These are phyloP conservation scores for Parathielavia appendiculata DNA, from an alignment of 495 filamentous ascomycete species.

Conservation along the genomic window DNA sequence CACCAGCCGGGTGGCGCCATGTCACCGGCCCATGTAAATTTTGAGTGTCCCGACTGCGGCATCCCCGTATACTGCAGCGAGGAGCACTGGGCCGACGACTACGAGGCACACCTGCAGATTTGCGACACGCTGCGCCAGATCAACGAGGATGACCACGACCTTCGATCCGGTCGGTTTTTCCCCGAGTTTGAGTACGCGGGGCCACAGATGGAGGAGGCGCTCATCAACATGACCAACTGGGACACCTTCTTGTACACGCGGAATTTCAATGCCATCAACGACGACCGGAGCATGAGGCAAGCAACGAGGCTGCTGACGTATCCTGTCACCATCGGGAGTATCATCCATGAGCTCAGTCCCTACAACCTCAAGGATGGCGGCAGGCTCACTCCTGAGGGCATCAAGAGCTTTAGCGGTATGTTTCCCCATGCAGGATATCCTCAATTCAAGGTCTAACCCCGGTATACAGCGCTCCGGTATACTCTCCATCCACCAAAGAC, in stretches of 20 bases:
- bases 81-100: conserved; percentile 92
- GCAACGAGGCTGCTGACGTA: conserved; percentile 90
- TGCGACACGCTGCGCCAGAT: conserved; percentile 87
- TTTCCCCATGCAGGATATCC: conserved; percentile 7
- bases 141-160: conserved; percentile 97
- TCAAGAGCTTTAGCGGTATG: conserved; percentile 88
- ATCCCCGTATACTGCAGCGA: conserved; percentile 90
- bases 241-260: conserved; percentile 91
- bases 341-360: conserved; percentile 89
- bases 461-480: conserved; percentile 72
- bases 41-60: conserved; percentile 95
- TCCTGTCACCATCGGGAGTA: conserved; percentile 81
- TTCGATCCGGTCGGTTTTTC: conserved; percentile 84
- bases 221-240: conserved; percentile 98
- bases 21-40: conserved; percentile 73
- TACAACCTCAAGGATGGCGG: conserved; percentile 69
- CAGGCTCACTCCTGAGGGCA: conserved; percentile 75
- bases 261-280: conserved; percentile 81
- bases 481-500: conserved; percentile 80
- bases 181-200: conserved; percentile 89
- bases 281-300: conserved; percentile 80
- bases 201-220: conserved; percentile 80
- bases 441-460: not conserved
- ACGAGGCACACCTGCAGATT: conserved; percentile 82
- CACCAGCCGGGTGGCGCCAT: conserved; percentile 59